Conservation (phyloP, 2,329 filamentous ascomycete genomes). For the Alternaria novae-zelandiae region DNA sequence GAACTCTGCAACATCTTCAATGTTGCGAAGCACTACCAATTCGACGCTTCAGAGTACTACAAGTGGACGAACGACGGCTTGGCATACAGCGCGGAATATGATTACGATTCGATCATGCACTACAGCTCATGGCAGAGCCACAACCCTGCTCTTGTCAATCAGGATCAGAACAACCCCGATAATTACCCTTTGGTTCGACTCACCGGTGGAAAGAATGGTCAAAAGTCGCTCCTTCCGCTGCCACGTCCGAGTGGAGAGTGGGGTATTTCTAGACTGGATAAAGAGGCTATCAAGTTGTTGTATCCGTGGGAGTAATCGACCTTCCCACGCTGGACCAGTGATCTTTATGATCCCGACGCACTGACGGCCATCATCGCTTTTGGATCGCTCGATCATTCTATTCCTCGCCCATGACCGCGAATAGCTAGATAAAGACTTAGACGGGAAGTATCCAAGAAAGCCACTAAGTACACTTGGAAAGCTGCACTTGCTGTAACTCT, state of each 20-base stretch:
- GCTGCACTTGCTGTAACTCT: neutral
- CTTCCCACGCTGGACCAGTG: neutral
- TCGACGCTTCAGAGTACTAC: neutral
- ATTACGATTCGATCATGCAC: constrained; percentile 3
- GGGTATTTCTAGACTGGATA: neutral
- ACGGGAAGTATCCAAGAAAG: neutral
- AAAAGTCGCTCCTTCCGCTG: neutral
- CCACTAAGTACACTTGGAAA: neutral
- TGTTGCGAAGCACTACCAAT: neutral
- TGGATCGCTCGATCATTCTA: neutral
- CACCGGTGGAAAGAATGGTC: neutral
- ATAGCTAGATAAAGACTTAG: neutral
- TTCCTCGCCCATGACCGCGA: neutral
- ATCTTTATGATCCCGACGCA: neutral
- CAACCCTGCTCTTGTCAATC: neutral
- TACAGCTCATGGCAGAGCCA: constrained; percentile 1
- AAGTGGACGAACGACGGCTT: neutral
- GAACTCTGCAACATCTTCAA: neutral
- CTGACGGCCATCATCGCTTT: neutral
- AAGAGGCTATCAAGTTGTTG: neutral
- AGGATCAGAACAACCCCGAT: neutral
- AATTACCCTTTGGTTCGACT: neutral
- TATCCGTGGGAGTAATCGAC: neutral
- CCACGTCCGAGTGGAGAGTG: neutral
- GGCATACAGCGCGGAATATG: neutral